Percentiles rank a stretch among this genome's conserved stretches.
phyloP scores from a whole-genome alignment of 2,329 filamentous ascomycete genomes.

The Didymella segeticola region DNA sequence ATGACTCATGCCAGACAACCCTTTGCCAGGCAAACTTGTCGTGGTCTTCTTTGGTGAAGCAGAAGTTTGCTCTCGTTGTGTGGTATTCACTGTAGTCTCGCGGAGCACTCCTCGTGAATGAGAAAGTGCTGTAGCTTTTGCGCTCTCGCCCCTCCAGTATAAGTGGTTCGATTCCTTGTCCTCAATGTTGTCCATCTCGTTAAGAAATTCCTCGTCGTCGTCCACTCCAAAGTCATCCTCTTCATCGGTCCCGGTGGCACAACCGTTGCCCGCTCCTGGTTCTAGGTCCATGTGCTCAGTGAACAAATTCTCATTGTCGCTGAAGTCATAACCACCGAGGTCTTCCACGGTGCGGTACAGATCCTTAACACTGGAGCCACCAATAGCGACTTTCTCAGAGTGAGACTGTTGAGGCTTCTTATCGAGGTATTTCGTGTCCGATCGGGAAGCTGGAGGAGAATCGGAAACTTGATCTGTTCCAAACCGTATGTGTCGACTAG shows the following conservation, averaged over 20 bases:
- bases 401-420: slow-evolving; percentile 23
- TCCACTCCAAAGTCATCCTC: slow-evolving; percentile 40
- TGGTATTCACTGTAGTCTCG: slow-evolving; percentile 38
- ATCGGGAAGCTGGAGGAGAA: slow-evolving; percentile 13
- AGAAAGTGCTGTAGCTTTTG: slow-evolving; percentile 20
- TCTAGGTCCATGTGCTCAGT: slow-evolving; percentile 31
- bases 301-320: slow-evolving; percentile 32
- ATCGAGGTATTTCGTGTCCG: slow-evolving; percentile 15
- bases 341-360: slow-evolving; percentile 29
- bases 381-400: slow-evolving; percentile 1
- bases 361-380: slow-evolving; percentile 13
- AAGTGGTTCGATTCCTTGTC: slow-evolving; percentile 39
- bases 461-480: slow-evolving; percentile 25
- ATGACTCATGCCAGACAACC: slow-evolving; percentile 51
- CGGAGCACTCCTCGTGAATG: slow-evolving; percentile 36
- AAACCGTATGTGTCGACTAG: slow-evolving; percentile 36
- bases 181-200: slow-evolving; percentile 54
- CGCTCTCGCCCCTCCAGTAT: slow-evolving; percentile 40
- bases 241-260: slow-evolving; percentile 18
- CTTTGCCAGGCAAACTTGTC: slow-evolving; percentile 35
- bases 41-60: slow-evolving; percentile 40
- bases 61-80: slow-evolving; percentile 22
- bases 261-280: not conserved
- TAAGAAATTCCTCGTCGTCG: slow-evolving; percentile 44
- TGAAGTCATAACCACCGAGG: slow-evolving; percentile 36